Percentiles rank a stretch among this genome's conserved stretches.
phyloP scores from a whole-genome alignment of 2,329 filamentous ascomycete genomes.

The Monilinia fructicola region DNA sequence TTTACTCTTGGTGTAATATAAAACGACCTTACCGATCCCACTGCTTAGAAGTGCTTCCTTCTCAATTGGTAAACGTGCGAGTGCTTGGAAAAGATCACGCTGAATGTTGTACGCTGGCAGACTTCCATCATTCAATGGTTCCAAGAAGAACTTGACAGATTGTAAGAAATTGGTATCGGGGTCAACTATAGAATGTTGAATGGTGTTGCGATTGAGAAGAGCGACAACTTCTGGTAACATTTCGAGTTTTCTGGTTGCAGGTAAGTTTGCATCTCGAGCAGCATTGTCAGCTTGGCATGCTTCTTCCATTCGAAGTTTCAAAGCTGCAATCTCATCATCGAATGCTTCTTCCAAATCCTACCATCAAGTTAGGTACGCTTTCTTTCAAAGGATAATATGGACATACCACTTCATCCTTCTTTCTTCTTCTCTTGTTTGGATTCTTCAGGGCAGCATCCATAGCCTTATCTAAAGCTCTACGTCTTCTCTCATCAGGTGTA shows the following conservation, averaged over 20 bases:
- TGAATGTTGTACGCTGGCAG: slow-evolving; percentile 97
- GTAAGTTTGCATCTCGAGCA: slow-evolving; percentile 74
- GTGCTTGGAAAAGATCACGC: slow-evolving; percentile 82
- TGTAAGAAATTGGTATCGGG: slow-evolving; percentile 94
- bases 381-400: not conserved
- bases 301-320: slow-evolving; percentile 86
- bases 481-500: slow-evolving; percentile 79
- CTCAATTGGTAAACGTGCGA: slow-evolving; percentile 79
- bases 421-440: slow-evolving; percentile 62
- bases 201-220: slow-evolving; percentile 84
- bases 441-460: slow-evolving; percentile 89
- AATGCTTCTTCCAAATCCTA: slow-evolving; percentile 88
- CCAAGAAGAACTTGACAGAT: slow-evolving; percentile 94
- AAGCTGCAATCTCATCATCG: slow-evolving; percentile 82
- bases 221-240: slow-evolving; percentile 87
- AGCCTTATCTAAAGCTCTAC: slow-evolving; percentile 78
- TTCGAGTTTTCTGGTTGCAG: slow-evolving; percentile 89
- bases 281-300: slow-evolving; percentile 85
- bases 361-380: slow-evolving; percentile 28
- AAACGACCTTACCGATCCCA: slow-evolving; percentile 91
- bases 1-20: slow-evolving; percentile 96
- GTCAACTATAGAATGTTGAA: slow-evolving; percentile 81
- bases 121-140: slow-evolving; percentile 90
- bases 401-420: slow-evolving; percentile 84
- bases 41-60: slow-evolving; percentile 88